Evolutionary conservation across 345 rosid genomes (phyloP).

Genomic region (Gossypium sturtianum): DNA sequence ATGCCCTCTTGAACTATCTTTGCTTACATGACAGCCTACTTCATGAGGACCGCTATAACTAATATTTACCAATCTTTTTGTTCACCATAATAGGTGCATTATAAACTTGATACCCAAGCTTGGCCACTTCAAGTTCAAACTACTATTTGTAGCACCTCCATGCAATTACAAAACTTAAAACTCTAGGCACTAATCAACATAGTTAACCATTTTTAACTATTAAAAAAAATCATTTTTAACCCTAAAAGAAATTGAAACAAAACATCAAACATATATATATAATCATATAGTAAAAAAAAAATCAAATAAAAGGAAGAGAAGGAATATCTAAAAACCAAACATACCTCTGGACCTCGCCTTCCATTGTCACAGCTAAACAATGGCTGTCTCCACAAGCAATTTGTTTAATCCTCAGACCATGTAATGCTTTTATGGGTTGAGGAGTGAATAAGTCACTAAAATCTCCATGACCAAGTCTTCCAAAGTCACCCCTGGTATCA

Average conservation of each 20-base stretch:
- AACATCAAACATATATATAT: neutral
- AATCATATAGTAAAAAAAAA: neutral
- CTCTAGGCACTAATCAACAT: neutral
- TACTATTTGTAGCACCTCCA: neutral
- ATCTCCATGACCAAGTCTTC: conserved; percentile 97
- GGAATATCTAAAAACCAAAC: neutral
- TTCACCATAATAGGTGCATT: neutral
- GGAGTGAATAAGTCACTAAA: conserved; percentile 92
- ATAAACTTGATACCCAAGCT: neutral
- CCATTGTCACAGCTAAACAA: conserved; percentile 87
- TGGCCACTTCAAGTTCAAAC: neutral
- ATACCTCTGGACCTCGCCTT: conserved; percentile 90
- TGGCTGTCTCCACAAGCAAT: conserved; percentile 99
- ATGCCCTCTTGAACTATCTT: neutral
- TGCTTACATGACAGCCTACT: neutral
- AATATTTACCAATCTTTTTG: neutral
- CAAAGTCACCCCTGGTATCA: conserved; percentile 88
- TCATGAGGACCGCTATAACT: neutral
- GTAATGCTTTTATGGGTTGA: conserved; percentile 71
- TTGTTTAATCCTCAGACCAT: conserved; percentile 73
- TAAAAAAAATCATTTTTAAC: neutral
- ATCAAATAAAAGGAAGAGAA: neutral
- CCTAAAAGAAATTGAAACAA: neutral
- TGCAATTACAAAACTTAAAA: neutral
- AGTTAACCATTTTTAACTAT: neutral